phyloP scores from a whole-genome alignment of 768 basidiomycete genomes.

The Collybiopsis confluens region DNA sequence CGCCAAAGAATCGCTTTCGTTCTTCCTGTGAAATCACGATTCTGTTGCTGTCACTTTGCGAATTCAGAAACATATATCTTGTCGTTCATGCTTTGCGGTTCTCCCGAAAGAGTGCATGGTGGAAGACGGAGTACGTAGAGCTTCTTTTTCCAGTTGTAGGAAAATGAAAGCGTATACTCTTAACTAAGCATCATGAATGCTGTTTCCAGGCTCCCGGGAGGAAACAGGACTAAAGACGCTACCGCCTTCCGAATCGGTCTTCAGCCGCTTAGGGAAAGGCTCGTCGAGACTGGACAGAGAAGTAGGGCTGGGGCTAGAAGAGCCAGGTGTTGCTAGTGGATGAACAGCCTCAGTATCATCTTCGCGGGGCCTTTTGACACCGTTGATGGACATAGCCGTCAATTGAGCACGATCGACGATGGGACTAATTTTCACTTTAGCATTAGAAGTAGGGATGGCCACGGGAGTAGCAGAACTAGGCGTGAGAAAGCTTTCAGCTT shows the following conservation, averaged over 20 bases:
- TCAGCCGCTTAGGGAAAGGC: slow-evolving; percentile 66
- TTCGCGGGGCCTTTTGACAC: slow-evolving; percentile 47
- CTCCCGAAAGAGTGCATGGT: too few relatives aligned
- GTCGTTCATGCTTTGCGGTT: too few relatives aligned
- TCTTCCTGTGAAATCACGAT: too few relatives aligned
- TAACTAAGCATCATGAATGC: too few relatives aligned
- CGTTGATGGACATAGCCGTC: slow-evolving; percentile 13
- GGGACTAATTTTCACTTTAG: slow-evolving; percentile 7
- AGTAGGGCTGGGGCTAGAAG: slow-evolving; percentile 23
- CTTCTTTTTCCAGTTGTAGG: too few relatives aligned
- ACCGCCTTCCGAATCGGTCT: slow-evolving; percentile 74
- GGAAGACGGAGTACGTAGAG: too few relatives aligned
- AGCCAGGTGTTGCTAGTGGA: slow-evolving; percentile 17
- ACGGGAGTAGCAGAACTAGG: slow-evolving; percentile 37
- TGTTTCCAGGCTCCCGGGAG: too few relatives aligned
- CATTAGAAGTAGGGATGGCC: slow-evolving; percentile 26
- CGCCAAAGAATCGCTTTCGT: too few relatives aligned
- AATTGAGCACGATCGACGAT: slow-evolving; percentile 25
- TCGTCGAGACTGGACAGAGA: slow-evolving; percentile 31
- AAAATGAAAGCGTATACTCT: too few relatives aligned
- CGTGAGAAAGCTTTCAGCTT: slow-evolving; percentile 18
- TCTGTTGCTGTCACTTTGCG: too few relatives aligned
- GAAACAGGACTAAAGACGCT: too few relatives aligned
- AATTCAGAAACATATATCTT: too few relatives aligned
- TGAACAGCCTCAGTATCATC: slow-evolving; percentile 38